Percentiles rank a stretch among this genome's conserved stretches.
Evolutionary conservation across 495 filamentous ascomycete species (phyloP).

Genomic region (Podospora anserina): DNA sequence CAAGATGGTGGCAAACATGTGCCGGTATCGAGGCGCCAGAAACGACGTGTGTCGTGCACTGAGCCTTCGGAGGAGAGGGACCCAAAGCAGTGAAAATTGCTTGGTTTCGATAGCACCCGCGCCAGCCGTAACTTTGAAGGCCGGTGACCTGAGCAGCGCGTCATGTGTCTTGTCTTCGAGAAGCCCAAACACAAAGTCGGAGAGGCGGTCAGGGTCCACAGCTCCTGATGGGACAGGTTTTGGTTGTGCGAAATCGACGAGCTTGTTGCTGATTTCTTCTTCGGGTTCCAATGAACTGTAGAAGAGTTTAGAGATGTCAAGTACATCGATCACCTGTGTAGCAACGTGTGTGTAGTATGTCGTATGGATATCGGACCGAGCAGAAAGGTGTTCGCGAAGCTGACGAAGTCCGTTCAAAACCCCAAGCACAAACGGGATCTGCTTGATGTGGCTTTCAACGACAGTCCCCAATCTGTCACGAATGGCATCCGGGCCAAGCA

Average conservation of each 20-base stretch:
- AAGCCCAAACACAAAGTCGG: conserved; percentile 13
- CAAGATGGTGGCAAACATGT: conserved; percentile 21
- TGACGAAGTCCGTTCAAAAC: conserved; percentile 15
- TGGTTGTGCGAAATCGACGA: background rate
- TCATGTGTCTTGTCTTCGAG: conserved; percentile 7
- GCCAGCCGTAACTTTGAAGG: conserved; percentile 15
- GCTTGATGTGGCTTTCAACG: conserved; percentile 16
- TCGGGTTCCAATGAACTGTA: background rate
- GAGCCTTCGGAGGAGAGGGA: conserved; percentile 21
- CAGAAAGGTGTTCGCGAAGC: background rate
- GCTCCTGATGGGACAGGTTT: background rate
- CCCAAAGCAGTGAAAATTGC: conserved; percentile 18
- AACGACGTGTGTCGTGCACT: background rate
- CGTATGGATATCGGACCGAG: background rate
- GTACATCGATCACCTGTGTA: conserved; percentile 2
- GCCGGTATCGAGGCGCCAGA: conserved; percentile 15
- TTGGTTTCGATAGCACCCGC: conserved; percentile 9
- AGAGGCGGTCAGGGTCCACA: conserved; percentile 10
- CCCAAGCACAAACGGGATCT: conserved; percentile 16
- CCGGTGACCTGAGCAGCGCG: conserved; percentile 12
- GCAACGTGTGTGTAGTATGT: conserved; percentile 8
- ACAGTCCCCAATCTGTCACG: conserved; percentile 9
- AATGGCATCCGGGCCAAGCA: background rate
- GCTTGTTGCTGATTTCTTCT: background rate
- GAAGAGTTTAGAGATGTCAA: conserved; percentile 15